phyloP scores from a whole-genome alignment of 345 rosid species.

The Hibiscus syriacus region DNA sequence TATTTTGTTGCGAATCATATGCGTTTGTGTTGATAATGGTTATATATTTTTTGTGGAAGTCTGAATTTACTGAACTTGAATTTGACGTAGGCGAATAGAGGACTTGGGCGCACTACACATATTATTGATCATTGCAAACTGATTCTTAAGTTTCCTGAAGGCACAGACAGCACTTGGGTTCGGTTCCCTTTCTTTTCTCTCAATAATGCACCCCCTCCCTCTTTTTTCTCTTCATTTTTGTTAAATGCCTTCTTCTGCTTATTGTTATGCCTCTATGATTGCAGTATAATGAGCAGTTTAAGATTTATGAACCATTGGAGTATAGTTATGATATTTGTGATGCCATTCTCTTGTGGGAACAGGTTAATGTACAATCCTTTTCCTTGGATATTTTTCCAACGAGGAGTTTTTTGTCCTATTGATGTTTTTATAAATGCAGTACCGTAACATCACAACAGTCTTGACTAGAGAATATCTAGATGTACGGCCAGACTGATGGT shows the following conservation, averaged over 20 bases:
- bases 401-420: constrained; percentile 16
- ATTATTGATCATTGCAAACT: constrained; percentile 75
- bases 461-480: constrained; percentile 93
- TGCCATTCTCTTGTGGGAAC: constrained; percentile 90
- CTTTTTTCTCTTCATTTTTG: not conserved
- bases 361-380: constrained; percentile 43
- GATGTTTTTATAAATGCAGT: constrained; percentile 45
- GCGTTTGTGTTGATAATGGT: not conserved
- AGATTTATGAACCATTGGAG: constrained; percentile 80
- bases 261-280: constrained; percentile 13
- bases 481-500: constrained; percentile 88
- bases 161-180: constrained; percentile 98
- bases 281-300: constrained; percentile 88
- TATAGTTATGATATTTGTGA: constrained; percentile 83
- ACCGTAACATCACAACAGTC: constrained; percentile 93
- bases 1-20: not conserved
- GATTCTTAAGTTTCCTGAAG: constrained; percentile 77
- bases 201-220: not conserved
- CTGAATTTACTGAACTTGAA: not conserved
- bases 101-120: constrained; percentile 76
- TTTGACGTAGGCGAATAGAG: constrained; percentile 62
- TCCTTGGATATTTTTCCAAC: not conserved
- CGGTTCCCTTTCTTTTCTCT: constrained; percentile 15
- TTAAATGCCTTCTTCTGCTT: not conserved
- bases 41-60: not conserved